Evolutionary conservation across 371 early-diverging fungal genomes (phyloP).

Genomic region (Thermomucor indicae-seudaticae): DNA sequence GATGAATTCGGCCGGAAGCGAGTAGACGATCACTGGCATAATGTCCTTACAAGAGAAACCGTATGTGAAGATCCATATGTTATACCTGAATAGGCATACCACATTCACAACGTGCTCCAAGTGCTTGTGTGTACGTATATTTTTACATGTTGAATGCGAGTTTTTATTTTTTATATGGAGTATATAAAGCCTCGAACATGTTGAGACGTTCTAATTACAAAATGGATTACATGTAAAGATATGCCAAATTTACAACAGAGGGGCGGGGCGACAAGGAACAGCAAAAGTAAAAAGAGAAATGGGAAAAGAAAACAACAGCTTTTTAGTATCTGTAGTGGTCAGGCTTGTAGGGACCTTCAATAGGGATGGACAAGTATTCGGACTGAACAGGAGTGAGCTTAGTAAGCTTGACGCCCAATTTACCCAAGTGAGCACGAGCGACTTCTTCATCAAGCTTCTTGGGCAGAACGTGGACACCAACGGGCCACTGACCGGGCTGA

Average conservation of each 20-base stretch:
- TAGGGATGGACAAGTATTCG: slow-evolving; percentile 83
- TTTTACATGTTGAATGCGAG: slow-evolving; percentile 31
- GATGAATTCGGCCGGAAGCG: too few species aligned
- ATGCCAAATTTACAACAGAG: slow-evolving; percentile 20
- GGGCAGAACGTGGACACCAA: slow-evolving; percentile 98
- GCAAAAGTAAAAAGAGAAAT: slow-evolving; percentile 1
- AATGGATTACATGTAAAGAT: too few species aligned
- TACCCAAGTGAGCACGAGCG: slow-evolving; percentile 92
- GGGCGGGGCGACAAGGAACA: slow-evolving; percentile 3
- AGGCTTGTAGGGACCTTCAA: slow-evolving; percentile 96
- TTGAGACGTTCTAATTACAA: slow-evolving; percentile 45
- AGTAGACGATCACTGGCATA: too few species aligned
- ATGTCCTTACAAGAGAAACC: too few species aligned
- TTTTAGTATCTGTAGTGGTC: slow-evolving; percentile 87
- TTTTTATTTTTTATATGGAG: slow-evolving; percentile 13
- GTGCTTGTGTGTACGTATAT: too few species aligned
- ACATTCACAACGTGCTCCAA: too few species aligned
- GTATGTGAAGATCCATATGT: too few species aligned
- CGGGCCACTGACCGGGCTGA: slow-evolving; percentile 77
- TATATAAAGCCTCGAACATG: slow-evolving; percentile 28
- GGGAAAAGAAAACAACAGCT: neutral
- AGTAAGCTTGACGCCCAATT: slow-evolving; percentile 94
- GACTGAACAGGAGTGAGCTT: slow-evolving; percentile 70
- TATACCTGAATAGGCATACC: too few species aligned
- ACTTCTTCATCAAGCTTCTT: slow-evolving; percentile 99